Evolutionary conservation across 2,329 filamentous ascomycete species (phyloP), one percentile per base, ranked within the genome.

Genomic region (Falciphora oryzae): DNA sequence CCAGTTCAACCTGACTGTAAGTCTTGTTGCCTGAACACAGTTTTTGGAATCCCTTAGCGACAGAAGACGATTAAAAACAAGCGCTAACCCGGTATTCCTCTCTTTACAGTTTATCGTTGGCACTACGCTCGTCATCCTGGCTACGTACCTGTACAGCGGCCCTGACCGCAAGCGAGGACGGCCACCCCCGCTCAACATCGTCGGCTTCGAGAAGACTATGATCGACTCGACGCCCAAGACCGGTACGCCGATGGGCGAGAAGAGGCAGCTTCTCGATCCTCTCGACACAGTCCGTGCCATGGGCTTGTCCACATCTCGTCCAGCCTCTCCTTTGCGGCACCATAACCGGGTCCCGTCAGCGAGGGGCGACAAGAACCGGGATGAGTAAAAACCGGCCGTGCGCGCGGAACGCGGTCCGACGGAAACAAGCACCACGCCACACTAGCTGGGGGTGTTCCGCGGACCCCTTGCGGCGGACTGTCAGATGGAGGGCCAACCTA

Each of bases 101-200:
- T 5, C 56, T 62, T 27, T 56, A 25, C 70, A 97, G 93, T 97
- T 96, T 75, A 72, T 96, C 53, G 67, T 92, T 62, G 95, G 95
- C 64, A 93, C 93, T 0, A 80, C 82, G 14, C 79, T 95, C 61
- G 93, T 98, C 11, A 79, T 97, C 0, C 82, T 86, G 57, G 89
- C 93, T 3, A 96, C 92, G 2, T 97, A 93, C 74, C 81, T 97
- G 22, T 97, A 97, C 79, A 92, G 86, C 66, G 83, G 84, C 7
- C 83, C 87, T 0, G 85, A 92, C 67, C 79, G 83, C 27, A 81
- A 80, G 67, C 81, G 84, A 64, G 78, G 81, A 64, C 85, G 87
- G 22, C 86, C 91, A 28, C 80, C 85, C 0, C 85, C 89, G 0
- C 86, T 92, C 70, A 84, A 79, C 68, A 88, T 93, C 66, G 89